Evolutionary conservation across 225 moss, liverwort and hornwort genomes (phyloP).

Genomic region (Ulota crispa): DNA sequence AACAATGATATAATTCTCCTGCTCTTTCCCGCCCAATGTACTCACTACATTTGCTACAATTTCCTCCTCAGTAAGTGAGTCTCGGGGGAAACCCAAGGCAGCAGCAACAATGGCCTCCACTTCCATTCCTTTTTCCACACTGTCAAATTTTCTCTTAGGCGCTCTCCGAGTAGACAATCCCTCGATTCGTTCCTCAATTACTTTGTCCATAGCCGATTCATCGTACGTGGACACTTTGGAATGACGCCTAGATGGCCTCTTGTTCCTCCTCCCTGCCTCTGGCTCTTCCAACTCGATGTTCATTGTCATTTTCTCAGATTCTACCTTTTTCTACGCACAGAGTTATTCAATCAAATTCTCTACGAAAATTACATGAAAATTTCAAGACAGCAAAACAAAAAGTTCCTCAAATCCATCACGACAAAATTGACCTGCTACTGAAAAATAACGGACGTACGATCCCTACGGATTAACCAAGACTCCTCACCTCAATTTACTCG

Average conservation of each 20-base stretch:
- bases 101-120: slow-evolving; percentile 99
- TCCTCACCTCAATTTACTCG: neutral
- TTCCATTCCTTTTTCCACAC: slow-evolving; percentile 79
- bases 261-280: slow-evolving; percentile 62
- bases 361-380: neutral
- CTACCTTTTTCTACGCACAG: slow-evolving; percentile 26
- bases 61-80: slow-evolving; percentile 94
- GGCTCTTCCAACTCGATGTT: slow-evolving; percentile 50
- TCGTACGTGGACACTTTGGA: slow-evolving; percentile 85
- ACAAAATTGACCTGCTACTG: neutral
- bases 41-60: slow-evolving; percentile 86
- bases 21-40: slow-evolving; percentile 69
- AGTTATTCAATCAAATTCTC: slow-evolving; percentile 5
- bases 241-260: slow-evolving; percentile 85
- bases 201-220: slow-evolving; percentile 82
- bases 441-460: neutral
- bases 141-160: slow-evolving; percentile 77
- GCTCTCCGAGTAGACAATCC: slow-evolving; percentile 62
- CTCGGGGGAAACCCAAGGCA: slow-evolving; percentile 91
- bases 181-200: slow-evolving; percentile 89
- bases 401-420: neutral
- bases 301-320: slow-evolving; percentile 38
- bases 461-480: slow-evolving; percentile 2
- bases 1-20: slow-evolving; percentile 91
- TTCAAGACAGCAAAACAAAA: neutral